phyloP scores from a whole-genome alignment of 805 yeast species.

The Candida caryicola region DNA sequence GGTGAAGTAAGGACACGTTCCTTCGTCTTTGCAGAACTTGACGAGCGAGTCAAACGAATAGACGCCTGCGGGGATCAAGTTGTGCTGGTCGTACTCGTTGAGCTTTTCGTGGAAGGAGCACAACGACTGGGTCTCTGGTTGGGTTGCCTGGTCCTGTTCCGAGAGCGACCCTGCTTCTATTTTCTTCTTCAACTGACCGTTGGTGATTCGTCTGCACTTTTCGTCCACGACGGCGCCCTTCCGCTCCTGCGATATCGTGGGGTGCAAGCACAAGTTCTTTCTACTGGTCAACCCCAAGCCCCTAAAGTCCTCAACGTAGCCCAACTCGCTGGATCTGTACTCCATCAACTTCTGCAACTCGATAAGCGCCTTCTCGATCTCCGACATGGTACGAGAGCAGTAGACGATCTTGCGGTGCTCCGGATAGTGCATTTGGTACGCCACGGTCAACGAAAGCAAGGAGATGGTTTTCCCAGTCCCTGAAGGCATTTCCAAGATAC shows the following conservation, averaged over 20 bases:
- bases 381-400: conserved; percentile 99
- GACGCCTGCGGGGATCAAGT: conserved; percentile 88
- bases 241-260: conserved; percentile 79
- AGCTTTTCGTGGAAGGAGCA: conserved; percentile 92
- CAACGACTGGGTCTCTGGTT: conserved; percentile 37
- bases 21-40: conserved; percentile 71
- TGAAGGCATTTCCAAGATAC: conserved; percentile 98
- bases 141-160: conserved; percentile 46
- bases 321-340: conserved; percentile 77
- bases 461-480: conserved; percentile 99
- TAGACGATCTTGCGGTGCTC: conserved; percentile 92
- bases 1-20: conserved; percentile 94
- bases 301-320: conserved; percentile 84
- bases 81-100: conserved; percentile 81
- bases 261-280: conserved; percentile 91
- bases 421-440: conserved; percentile 93
- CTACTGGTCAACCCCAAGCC: conserved; percentile 94
- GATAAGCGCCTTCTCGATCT: conserved; percentile 93
- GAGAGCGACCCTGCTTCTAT: conserved; percentile 50
- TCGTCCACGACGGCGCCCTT: conserved; percentile 95
- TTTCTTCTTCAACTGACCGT: conserved; percentile 76
- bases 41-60: conserved; percentile 86
- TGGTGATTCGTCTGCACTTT: conserved; percentile 90
- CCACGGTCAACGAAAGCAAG: conserved; percentile 83
- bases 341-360: conserved; percentile 89